Evolutionary conservation across 192 early-diverging fungal genomes (phyloP), one percentile per base, ranked within the genome.

Genomic region (Rhizoclosmatium globosum): DNA sequence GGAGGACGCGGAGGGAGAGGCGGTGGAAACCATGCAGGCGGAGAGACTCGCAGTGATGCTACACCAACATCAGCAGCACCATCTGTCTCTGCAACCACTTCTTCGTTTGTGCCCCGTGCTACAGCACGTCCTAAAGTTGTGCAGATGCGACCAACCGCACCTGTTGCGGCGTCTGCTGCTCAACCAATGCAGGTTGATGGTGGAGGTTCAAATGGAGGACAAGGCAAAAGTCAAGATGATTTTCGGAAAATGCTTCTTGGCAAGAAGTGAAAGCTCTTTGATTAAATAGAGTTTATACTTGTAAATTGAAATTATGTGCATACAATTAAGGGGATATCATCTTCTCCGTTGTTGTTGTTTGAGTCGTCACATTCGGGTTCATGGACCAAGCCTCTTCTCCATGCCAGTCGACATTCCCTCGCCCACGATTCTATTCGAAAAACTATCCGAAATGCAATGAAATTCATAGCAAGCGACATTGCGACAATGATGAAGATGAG

Each of bases 231-330:
- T 4, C 82, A 84, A 57, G 83, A 86, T 79, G 85, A 86, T 78
- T 86, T 86, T 56, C 46, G 85, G 21, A 84, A 82, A 68, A 82
- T 86, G 85, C 21, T 86, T 31, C 31, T 31, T 57, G 31, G 44
- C 19, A 77, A 80, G 41, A 71, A 71, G 31, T 64, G 38, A 64
- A 23, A 64, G 19, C 19, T 56, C 9, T 56, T 56, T 56, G 53
- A 9, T 56, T 56, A 56, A 15, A 56, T 56, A 15, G 53, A 56
- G 9, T 56, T 56, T 56, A 56, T 15, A 56, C 9, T 15, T 56
- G 19, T 56, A 56, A 56, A 56, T 15, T n/a, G 11, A 56, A 15
- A 9, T 15, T 56, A 56, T 56, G 53, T 56, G 9, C 19, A 56
- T 56, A 9, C 53, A 9, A 56, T 56, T 56, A 56, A 56, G 19